Evolutionary conservation across 352 stramenopile species (phyloP), one percentile per base, ranked within the genome.

Genomic region (Hyphochytrium catenoides): DNA sequence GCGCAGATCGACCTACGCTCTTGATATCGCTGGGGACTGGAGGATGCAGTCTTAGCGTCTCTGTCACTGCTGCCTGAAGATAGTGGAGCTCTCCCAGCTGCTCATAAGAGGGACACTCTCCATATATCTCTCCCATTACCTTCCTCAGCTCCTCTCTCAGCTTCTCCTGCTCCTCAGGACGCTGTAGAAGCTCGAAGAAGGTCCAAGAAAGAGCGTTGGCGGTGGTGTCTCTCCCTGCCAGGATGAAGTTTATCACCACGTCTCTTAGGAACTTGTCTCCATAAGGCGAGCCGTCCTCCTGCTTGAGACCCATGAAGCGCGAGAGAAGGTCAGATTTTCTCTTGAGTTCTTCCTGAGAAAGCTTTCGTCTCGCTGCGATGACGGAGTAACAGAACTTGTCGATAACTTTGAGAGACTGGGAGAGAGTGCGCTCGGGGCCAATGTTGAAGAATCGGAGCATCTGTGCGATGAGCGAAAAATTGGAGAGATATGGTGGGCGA

Each of bases 181-280:
- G 47, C 17, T 46, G 42, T 8, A 32, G 14, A 3, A 61, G 37
- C 32, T 61, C 51, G 31, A 53, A 62, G n/a, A 62, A 31, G 19
- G 52, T 48, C 52, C 52, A 61, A 12, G 34, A 40, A 4, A 61
- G 26, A 2, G 51, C 48, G 30, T 34, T 50, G 0, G 52, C 52
- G 6, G 52, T 62, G 2, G 52, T 62, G 37, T 61, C 52, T 4
- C 52, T 26, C 23, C 52, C 52, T 39, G 48, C 52, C 28, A 61
- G 39, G 21, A 61, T 41, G 27, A 61, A 56, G 27, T 52, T 56
- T 16, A 61, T 47, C n/a, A 61, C 38, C 16, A 61, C 37, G 38
- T 62, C 45, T 14, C 46, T 41, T 8, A 59, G 28, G 26, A 39
- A 50, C 20, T 47, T 46, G 7, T 50, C 36, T 14, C 6, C 30